Base-by-base conservation (phyloP, 2,329 filamentous ascomycete genomes). In the Mollisiaceae sp. region DNA sequence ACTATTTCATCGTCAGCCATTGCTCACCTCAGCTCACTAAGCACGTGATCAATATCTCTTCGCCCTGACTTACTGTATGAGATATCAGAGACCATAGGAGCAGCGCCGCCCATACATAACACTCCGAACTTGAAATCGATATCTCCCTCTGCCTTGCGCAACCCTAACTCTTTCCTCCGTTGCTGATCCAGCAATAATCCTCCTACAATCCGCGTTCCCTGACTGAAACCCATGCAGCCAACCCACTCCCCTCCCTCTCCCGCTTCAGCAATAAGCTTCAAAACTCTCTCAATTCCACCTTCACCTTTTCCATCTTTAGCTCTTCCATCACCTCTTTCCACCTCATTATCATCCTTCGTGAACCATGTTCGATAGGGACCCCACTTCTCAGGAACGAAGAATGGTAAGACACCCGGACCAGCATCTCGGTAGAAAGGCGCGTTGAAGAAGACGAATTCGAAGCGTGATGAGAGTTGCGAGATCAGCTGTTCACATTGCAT, bases 191-290 rank as follows among this genome's bases (percentile, higher is more conserved):
- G 38, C 32, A 72, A 50, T 14, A 72, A 43, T 0, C 69, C 67
- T 4, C 67, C 69, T 1, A 67, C 67, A 32, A 72, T 54, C 50
- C 69, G 70, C 50, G 69, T 69, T n/a, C 70, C 70, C 62, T 72
- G 70, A 66, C 70, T 72, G 43, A 72, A 72, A 4, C 70, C 70
- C 70, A 72, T 69, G 45, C 52, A 60, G 11, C 65, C 70, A 22
- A 72, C 64, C 67, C 69, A 72, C 52, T 69, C 66, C 2, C 70
- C 68, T 20, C 62, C 68, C 3, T 62, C 62, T 12, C 63, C 64
- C 20, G 27, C 47, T 22, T 60, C 65, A 22, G 55, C 56, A 59
- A 71, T 66, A 59, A 71, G 41, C 14, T 67, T 65, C 63, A 63
- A 60, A 2, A 68, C 70, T 36, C 70, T 69, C 52, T 71, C 68